Conservation (phyloP, 2,329 filamentous ascomycete genomes). For the Monosporascus sp. region DNA sequence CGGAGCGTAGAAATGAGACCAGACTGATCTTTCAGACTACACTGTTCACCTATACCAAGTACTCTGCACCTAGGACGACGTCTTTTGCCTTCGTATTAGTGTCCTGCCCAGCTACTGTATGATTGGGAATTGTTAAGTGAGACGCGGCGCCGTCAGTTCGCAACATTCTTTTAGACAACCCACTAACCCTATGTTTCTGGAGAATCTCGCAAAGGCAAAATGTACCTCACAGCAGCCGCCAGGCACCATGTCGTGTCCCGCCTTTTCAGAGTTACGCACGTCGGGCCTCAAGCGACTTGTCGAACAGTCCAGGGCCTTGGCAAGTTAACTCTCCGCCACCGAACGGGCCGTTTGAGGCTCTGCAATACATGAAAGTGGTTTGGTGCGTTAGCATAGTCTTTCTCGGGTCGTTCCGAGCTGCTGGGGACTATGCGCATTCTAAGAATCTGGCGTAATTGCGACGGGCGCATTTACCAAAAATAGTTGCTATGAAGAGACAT, state of each 20-base stretch:
- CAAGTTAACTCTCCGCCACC: background rate
- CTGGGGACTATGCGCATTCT: background rate
- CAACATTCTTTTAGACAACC: background rate
- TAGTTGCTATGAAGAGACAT: background rate
- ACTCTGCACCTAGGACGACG: background rate
- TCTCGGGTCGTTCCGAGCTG: background rate
- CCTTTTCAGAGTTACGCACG: background rate
- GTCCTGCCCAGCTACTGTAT: background rate
- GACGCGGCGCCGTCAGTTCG: background rate
- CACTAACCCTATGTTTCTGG: background rate
- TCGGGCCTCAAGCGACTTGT: background rate
- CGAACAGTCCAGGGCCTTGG: background rate
- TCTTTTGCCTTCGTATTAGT: background rate
- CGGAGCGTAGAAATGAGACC: background rate
- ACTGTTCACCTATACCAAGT: no score
- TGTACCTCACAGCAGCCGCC: background rate
- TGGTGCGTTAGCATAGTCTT: background rate
- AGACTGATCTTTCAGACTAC: no score
- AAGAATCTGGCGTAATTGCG: no score
- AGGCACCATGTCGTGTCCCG: background rate
- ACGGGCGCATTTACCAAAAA: no score
- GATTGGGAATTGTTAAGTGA: background rate
- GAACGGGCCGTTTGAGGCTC: background rate
- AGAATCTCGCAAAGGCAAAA: background rate
- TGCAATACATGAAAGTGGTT: background rate